These are phyloP conservation scores for Cordyceps fumosorosea DNA, from an alignment of 2,329 filamentous ascomycete species.

Conservation along the genomic window DNA sequence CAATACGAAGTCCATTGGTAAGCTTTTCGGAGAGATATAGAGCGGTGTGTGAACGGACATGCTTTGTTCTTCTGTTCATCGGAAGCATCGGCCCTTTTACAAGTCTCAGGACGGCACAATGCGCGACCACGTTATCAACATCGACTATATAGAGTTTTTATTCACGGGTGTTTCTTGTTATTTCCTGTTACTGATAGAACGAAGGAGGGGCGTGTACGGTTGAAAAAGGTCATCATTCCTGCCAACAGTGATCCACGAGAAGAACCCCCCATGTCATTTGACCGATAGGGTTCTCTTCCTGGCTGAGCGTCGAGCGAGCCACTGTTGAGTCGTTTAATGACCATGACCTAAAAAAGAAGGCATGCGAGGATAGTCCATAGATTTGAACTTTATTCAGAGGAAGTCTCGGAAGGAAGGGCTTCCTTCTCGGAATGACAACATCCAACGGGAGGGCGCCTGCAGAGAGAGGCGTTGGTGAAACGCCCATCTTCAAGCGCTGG, in stretches of 20 bases:
- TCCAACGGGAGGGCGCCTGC: too few species aligned
- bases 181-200: not conserved
- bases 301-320: not conserved
- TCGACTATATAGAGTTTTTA: not conserved
- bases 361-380: not conserved
- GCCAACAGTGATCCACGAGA: not conserved
- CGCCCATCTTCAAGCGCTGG: too few species aligned
- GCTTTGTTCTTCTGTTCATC: not conserved
- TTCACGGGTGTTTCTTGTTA: not conserved
- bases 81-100: not conserved
- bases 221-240: not conserved
- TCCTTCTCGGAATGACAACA: too few species aligned
- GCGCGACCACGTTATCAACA: not conserved
- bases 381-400: not conserved
- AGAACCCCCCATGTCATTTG: not conserved
- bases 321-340: too few species aligned
- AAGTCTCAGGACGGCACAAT: not conserved
- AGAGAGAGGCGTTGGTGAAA: too few species aligned
- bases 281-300: not conserved
- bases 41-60: not conserved
- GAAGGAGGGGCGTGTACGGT: not conserved
- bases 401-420: too few species aligned
- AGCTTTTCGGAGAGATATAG: not conserved
- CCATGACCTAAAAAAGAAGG: not conserved
- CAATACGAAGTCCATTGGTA: too few species aligned